Conservation (phyloP, 805 yeast species). For the Pichia sporocuriosa region DNA sequence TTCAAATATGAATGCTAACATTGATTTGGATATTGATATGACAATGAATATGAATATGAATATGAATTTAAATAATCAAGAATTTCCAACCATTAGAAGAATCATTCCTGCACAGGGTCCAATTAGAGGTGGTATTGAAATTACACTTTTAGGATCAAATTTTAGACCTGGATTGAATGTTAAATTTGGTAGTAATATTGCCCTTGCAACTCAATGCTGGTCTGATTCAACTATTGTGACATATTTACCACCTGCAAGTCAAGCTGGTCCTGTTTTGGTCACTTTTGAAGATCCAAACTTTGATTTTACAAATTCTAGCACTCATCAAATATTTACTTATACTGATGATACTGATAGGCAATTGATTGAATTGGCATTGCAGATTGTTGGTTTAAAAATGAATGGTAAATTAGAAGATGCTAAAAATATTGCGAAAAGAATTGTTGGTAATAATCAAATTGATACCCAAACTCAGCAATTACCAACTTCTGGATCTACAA, state of each 20-base stretch:
- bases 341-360: conserved; percentile 94
- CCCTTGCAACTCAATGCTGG: conserved; percentile 92
- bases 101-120: conserved; percentile 96
- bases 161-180: conserved; percentile 79
- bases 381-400: conserved; percentile 95
- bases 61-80: conserved; percentile 5
- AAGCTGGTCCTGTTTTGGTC: conserved; percentile 88
- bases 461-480: background rate
- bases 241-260: conserved; percentile 83
- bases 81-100: conserved; percentile 61
- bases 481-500: background rate
- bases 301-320: conserved; percentile 13
- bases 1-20: background rate
- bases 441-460: conserved; percentile 56
- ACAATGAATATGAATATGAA: background rate
- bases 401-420: conserved; percentile 95
- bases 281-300: conserved; percentile 44
- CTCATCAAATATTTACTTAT: conserved; percentile 74
- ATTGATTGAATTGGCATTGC: conserved; percentile 88
- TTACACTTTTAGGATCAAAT: conserved; percentile 80
- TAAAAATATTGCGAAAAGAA: conserved; percentile 82
- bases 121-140: conserved; percentile 91
- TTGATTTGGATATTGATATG: background rate
- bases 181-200: conserved; percentile 76
- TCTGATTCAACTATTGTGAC: conserved; percentile 90